These are phyloP conservation scores for Davidsoniella australis DNA, from an alignment of 2,329 filamentous ascomycete genomes.

Conservation along the genomic window DNA sequence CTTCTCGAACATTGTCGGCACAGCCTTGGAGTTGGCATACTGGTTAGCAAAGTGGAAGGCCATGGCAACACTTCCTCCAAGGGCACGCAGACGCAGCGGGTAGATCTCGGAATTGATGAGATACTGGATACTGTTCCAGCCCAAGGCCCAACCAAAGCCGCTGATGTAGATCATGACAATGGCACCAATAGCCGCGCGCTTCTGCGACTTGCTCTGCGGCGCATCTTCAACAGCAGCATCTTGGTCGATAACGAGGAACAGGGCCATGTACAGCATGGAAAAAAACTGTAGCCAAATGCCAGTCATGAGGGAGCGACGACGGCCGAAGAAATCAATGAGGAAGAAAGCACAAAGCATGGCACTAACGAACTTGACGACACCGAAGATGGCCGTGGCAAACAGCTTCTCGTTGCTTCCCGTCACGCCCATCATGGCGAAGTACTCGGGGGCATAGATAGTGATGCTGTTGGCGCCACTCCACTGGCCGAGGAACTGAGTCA, in stretches of 20 bases:
- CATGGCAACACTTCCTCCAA: conserved; percentile 58
- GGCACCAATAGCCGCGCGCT: conserved; percentile 44
- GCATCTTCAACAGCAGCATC: conserved; percentile 24
- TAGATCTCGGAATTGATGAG: conserved; percentile 64
- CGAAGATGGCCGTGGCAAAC: conserved; percentile 59
- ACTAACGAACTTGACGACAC: conserved; percentile 53
- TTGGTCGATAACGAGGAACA: conserved; percentile 36
- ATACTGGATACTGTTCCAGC: conserved; percentile 66
- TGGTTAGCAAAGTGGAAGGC: conserved; percentile 65
- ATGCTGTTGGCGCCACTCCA: conserved; percentile 60
- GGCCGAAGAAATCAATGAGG: conserved; percentile 62
- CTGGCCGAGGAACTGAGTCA: conserved; percentile 55
- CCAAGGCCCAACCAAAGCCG: conserved; percentile 52
- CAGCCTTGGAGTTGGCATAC: conserved; percentile 59
- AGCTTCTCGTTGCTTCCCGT: conserved; percentile 51
- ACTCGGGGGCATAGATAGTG: conserved; percentile 58
- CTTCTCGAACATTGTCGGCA: conserved; percentile 57
- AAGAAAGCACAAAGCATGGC: conserved; percentile 57
- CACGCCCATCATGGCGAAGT: conserved; percentile 57
- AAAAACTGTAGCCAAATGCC: conserved; percentile 44
- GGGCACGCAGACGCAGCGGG: conserved; percentile 53
- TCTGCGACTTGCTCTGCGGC: conserved; percentile 23
- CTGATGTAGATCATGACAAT: conserved; percentile 59
- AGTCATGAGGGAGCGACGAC: conserved; percentile 46
- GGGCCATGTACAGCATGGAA: conserved; percentile 44